Base-by-base conservation (phyloP, 768 basidiomycete genomes). In the Mycena chlorophos region DNA sequence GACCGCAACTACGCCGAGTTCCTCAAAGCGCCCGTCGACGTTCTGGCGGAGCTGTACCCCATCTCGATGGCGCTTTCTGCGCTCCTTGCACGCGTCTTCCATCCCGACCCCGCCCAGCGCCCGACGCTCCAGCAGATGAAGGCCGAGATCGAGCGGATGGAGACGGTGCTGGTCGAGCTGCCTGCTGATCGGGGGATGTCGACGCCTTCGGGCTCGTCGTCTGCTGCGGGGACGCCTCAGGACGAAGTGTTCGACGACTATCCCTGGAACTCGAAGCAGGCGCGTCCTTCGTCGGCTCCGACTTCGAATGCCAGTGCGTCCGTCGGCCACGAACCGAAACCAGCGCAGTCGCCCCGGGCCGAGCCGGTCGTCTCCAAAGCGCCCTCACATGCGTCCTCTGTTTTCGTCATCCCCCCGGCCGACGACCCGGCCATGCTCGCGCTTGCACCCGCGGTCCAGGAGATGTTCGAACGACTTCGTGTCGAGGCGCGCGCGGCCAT, bases 41-140 rank as follows among this genome's bases (percentile, higher is more conserved):
- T 42, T 8, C 73, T 85, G 5, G 73, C 71, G 40, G 67, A 73
- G 26, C 75, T 78, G 66, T 76, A 83, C 16, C 83, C 82, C 49
- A 79, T 86, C 62, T 84, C 83, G 3, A 54, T 65, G 39, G 68
- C 69, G 37, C 72, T 77, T 55, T 75, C 82, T 70, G 65, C 69
- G 1, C 71, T 85, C 59, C 72, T 86, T 56, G 74, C 74, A 46
- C 71, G 73, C 30, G 74, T 81, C 46, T 85, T 86, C 68, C 59
- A 70, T 2, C 65, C 77, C 43, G 72, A 78, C 57, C 76, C 82
- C 0, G 37, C 42, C 13, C 37, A 46, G 5, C 77, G 84, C n/a
- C 75, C 79, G 31, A 66, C 72, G 4, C 64, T 86, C 26, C 60
- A 65, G 12, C 74, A 76, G 22, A 70, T 86, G 1, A 72, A 80